These are phyloP conservation scores for Jaltomata sinuosa DNA, from an alignment of 257 asterid species.

Conservation along the genomic window DNA sequence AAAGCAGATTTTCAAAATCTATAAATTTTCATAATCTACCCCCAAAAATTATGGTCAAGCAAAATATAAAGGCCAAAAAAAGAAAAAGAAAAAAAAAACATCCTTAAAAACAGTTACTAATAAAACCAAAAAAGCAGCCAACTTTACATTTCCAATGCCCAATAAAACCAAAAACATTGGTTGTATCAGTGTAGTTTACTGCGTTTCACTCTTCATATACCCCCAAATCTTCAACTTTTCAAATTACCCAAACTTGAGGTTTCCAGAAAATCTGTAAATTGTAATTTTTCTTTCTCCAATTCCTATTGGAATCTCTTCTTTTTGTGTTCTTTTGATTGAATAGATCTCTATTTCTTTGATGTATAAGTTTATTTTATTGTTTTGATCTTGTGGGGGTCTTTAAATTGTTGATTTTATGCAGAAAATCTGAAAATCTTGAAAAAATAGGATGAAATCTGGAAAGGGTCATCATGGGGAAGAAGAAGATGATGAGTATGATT, in stretches of 20 bases:
- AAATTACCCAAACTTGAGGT: neutral
- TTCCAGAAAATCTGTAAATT: constrained; percentile 10
- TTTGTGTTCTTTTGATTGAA: neutral
- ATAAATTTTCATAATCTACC: too few relatives aligned
- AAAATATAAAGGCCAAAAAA: neutral
- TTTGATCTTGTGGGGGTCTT: constrained; percentile 17
- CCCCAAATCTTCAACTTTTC: neutral
- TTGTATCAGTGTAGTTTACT: neutral
- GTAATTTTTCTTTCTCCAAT: neutral
- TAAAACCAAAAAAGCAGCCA: neutral
- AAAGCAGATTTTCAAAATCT: too few relatives aligned
- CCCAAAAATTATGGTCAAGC: too few relatives aligned
- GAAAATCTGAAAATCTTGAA: constrained; percentile 18
- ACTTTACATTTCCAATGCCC: neutral
- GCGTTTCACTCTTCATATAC: neutral
- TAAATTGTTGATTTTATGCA: constrained; percentile 19
- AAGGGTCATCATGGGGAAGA: constrained; percentile 68
- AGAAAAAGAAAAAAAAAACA: neutral
- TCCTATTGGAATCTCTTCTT: neutral
- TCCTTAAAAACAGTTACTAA: neutral
- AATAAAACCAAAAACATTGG: neutral
- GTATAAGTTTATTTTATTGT: neutral
- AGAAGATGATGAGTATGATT: constrained; percentile 69
- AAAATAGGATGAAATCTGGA: constrained; percentile 51
- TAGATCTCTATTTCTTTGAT: constrained; percentile 28